Evolutionary conservation across 352 stramenopile genomes (phyloP).

Genomic region (Phytophthora pini): DNA sequence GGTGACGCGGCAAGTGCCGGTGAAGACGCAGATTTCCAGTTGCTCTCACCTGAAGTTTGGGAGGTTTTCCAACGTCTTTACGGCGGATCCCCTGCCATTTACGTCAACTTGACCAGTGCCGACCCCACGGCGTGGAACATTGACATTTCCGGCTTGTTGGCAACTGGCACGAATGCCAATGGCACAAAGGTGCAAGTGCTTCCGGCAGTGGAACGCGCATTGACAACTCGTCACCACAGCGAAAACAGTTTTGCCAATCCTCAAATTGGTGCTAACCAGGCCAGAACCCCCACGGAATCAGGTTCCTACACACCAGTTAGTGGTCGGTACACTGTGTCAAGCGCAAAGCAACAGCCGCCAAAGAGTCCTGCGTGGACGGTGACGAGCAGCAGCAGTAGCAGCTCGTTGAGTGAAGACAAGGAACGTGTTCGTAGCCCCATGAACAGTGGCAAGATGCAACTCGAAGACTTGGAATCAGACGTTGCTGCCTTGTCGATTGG

Average conservation of each 20-base stretch:
- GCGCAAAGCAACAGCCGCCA: conserved; percentile 22
- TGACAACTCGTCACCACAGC: conserved; percentile 54
- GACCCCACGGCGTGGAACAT: conserved; percentile 52
- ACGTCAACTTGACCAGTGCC: conserved; percentile 41
- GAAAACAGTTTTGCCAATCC: conserved; percentile 25
- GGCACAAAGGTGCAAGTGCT: conserved; percentile 28
- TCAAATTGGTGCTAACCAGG: conserved; percentile 14
- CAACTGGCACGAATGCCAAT: conserved; percentile 28
- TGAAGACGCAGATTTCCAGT: conserved; percentile 59
- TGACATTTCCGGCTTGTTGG: conserved; percentile 40
- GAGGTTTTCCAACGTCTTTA: conserved; percentile 77
- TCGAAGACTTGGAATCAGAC: conserved; percentile 43
- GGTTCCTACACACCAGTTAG: conserved; percentile 18
- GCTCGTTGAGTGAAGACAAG: conserved; percentile 42
- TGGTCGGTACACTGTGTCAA: conserved; percentile 21
- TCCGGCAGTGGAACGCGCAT: conserved; percentile 48
- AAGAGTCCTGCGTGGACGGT: conserved; percentile 40
- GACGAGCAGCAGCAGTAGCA: conserved; percentile 47
- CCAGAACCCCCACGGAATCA: conserved; percentile 29
- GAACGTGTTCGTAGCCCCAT: conserved; percentile 24
- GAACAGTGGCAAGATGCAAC: conserved; percentile 33
- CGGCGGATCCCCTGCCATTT: conserved; percentile 60
- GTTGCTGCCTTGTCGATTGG: conserved; percentile 25
- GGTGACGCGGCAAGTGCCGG: conserved; percentile 31
- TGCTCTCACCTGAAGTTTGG: conserved; percentile 72